phyloP scores from a whole-genome alignment of 1,284 basidiomycete species.

The Melampsora larici-populina region DNA sequence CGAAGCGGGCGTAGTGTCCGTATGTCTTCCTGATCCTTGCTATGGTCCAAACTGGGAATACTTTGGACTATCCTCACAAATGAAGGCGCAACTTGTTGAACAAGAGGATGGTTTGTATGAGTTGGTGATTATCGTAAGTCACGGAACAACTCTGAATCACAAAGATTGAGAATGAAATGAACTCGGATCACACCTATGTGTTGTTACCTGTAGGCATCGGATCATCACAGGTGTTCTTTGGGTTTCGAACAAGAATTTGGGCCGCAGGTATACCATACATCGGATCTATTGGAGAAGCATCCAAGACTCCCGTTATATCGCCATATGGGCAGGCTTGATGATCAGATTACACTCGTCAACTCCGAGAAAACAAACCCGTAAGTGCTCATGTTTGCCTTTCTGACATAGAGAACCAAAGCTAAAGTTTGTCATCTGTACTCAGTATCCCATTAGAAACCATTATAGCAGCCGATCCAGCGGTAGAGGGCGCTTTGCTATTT shows the following conservation, averaged over 20 bases:
- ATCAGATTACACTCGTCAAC: constrained; percentile 2
- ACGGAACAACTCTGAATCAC: too few species aligned
- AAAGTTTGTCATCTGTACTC: neutral
- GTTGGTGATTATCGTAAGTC: neutral
- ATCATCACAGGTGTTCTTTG: neutral
- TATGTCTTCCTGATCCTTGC: neutral
- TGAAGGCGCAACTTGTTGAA: neutral
- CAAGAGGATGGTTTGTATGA: neutral
- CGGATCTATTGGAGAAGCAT: neutral
- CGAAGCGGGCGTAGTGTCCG: neutral
- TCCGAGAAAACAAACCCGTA: constrained; percentile 17
- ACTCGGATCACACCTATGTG: too few species aligned
- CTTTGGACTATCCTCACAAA: neutral
- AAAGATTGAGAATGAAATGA: too few species aligned
- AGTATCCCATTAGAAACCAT: neutral
- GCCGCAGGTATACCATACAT: neutral
- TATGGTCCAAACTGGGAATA: neutral
- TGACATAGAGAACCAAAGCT: neutral
- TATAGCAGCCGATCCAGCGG: neutral
- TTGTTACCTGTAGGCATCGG: neutral
- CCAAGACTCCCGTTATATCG: constrained; percentile 3
- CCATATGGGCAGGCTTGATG: neutral
- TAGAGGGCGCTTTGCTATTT: neutral
- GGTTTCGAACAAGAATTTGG: neutral
- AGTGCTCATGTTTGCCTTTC: neutral